phyloP scores from a whole-genome alignment of 1,284 basidiomycete species.

The Trichosporon sp. region DNA sequence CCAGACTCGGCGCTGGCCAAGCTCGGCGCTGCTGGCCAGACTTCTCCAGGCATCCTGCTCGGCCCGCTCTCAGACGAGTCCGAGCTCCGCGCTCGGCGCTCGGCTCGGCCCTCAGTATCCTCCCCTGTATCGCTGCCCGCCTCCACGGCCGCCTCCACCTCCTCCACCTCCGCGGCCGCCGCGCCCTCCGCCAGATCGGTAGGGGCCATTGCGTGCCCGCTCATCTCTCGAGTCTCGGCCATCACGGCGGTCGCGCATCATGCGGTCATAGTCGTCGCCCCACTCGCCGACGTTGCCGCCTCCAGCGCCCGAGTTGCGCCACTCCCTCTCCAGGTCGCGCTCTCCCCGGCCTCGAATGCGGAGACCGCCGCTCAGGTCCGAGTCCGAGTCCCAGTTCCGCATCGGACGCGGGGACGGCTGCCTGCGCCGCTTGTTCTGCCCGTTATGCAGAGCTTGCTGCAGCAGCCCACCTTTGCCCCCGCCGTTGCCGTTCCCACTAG shows the following conservation, averaged over 20 bases:
- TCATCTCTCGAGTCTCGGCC: conserved; percentile 4
- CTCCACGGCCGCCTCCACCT: neutral
- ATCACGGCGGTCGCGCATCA: conserved; percentile 6
- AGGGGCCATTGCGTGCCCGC: conserved; percentile 1
- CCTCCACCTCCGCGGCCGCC: neutral
- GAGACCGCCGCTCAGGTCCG: neutral
- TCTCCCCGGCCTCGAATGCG: neutral
- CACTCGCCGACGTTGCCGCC: conserved; percentile 22
- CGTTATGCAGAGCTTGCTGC: neutral
- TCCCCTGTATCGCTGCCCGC: conserved; percentile 23
- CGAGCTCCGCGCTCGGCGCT: too few species aligned
- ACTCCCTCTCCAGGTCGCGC: conserved; percentile 15
- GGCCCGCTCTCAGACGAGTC: too few species aligned
- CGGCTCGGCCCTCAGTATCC: conserved; percentile 22
- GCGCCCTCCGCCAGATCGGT: neutral
- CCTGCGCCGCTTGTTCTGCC: neutral
- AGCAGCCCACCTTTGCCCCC: neutral
- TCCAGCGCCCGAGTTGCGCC: conserved; percentile 18
- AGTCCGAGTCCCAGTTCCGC: neutral
- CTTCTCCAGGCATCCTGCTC: too few species aligned
- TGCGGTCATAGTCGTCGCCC: conserved; percentile 20
- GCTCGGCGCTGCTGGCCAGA: too few species aligned
- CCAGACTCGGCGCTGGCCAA: neutral
- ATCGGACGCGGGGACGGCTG: neutral
- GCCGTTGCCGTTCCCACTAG: neutral